Base-by-base conservation (phyloP, 805 yeast genomes). In the Lipomyces anomalus region DNA sequence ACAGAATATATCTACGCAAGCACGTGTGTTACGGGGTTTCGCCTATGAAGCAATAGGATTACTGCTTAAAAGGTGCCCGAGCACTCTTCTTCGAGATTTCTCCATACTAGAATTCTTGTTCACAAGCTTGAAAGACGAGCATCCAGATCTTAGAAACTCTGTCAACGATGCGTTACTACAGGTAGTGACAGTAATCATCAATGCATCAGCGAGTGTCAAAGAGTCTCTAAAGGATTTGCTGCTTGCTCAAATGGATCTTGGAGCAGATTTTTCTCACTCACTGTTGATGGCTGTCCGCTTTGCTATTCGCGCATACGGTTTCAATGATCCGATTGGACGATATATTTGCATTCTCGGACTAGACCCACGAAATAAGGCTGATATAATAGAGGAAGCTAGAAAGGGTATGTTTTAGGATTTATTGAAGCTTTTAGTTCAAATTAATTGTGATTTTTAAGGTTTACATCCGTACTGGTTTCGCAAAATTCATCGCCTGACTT, bases 11-110 rank as follows among this genome's bases (percentile, higher is more conserved):
- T 40, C 42, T 7, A 38, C 38, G 9, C 47, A 47, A 16, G 57
- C 42, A 21, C 43, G 39, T 2, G 55, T 64, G 4, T 80, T 76
- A 53, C 71, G 92, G 55, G 73, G 74, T 56, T 64, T 72, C 32
- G 86, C 84, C 55, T 89, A 86, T 58, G 95, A 85, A 60, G 80
- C 94, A 0, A 62, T 89, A 21, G 92, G 95, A 1, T 72, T 78
- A 18, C 69, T 89, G n/a, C 28, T 35, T 6, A 47, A 44, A 22
- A 40, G 57, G 18, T 33, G 42, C 1, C 53, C 56, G 7, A 36
- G 16, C 6, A 55, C 60, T 0, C 60, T 79, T 26, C 47, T 66
- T 2, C 55, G 65, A 11, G 79, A 79, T 55, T 63, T 80, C 30
- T 61, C 72, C 0, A 76, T 74, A 50, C 60, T 86, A 33, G 75